Evolutionary conservation across 192 early-diverging fungal species (phyloP), one percentile per base, ranked within the genome.

Genomic region (Entomortierella chlamydospora): DNA sequence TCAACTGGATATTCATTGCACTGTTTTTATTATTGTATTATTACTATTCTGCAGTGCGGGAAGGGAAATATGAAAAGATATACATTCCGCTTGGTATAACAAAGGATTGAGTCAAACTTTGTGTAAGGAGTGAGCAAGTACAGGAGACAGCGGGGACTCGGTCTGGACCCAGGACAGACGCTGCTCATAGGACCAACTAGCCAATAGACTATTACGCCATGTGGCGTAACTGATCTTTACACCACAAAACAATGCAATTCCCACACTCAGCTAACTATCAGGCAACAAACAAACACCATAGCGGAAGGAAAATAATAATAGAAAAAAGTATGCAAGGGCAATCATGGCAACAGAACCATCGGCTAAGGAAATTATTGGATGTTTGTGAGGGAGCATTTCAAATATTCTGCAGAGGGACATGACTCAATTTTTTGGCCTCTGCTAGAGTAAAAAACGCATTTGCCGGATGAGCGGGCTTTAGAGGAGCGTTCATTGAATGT

Each of bases 401-500:
- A 50, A 58, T 79, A 79, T 18, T 64, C 60, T 33, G 61, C 83
- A 29, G 81, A 72, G 13, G 74, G 69, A 70, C 67, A 85, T 68
- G 84, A 67, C 22, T 70, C 62, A 31, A 72, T 56, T 64, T 68
- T 68, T 31, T 77, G 31, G n/a, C 91, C 91, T 43, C 68, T 42
- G 34, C 83, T 73, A 20, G 90, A 90, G 66, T 87, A 93, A 72
- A 91, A 93, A 8, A 86, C 73, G 57, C 89, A 90, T 51, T 86
- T 78, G 13, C 90, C 90, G 60, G 86, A 87, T 47, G 82, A 82
- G 18, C 91, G 85, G 3, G 88, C 84, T 50, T 71, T 81, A 15
- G 93, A 94, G 0, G 94, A 96, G 8, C 71, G 65, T 71, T 95
- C 93, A 61, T 94, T 90, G 82, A 96, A 98, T 12, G 93, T 94